These are phyloP conservation scores for Tolypocladium inflatum DNA, from an alignment of 2,329 filamentous ascomycete species.

Conservation along the genomic window DNA sequence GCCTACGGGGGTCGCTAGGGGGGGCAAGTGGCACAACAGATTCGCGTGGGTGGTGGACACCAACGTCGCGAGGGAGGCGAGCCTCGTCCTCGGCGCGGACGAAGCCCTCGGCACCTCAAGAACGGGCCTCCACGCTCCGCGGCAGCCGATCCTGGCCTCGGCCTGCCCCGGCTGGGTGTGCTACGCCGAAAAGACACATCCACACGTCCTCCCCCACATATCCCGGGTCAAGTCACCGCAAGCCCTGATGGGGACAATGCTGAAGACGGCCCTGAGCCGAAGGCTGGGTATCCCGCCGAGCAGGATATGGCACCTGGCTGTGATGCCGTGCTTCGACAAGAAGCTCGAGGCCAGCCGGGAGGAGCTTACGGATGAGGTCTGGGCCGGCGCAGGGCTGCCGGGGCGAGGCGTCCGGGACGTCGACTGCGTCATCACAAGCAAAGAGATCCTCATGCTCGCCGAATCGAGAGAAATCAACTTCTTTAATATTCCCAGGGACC, in stretches of 20 bases:
- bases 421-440: slow-evolving; percentile 95
- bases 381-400: slow-evolving; percentile 44
- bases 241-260: slow-evolving; percentile 76
- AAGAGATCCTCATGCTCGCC: slow-evolving; percentile 85
- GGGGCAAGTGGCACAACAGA: slow-evolving; percentile 62
- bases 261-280: slow-evolving; percentile 78
- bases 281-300: slow-evolving; percentile 62
- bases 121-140: slow-evolving; percentile 9
- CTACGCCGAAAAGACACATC: slow-evolving; percentile 97
- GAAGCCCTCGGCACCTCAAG: slow-evolving; percentile 44
- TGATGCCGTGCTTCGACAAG: slow-evolving; percentile 99
- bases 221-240: slow-evolving; percentile 91
- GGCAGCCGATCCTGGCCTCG: slow-evolving; percentile 66
- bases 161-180: slow-evolving; percentile 98
- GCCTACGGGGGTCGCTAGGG: slow-evolving; percentile 54
- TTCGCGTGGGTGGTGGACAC: slow-evolving; percentile 92
- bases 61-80: slow-evolving; percentile 71
- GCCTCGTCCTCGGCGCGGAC: slow-evolving; percentile 69
- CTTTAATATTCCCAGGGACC: slow-evolving; percentile 54
- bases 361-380: slow-evolving; percentile 76
- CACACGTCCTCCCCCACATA: slow-evolving; percentile 82
- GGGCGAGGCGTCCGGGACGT: slow-evolving; percentile 67
- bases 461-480: slow-evolving; percentile 72
- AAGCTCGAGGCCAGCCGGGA: slow-evolving; percentile 92
- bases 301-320: slow-evolving; percentile 84